Evolutionary conservation across 2,329 filamentous ascomycete genomes (phyloP).

Genomic region (Neofusicoccum laricinum): DNA sequence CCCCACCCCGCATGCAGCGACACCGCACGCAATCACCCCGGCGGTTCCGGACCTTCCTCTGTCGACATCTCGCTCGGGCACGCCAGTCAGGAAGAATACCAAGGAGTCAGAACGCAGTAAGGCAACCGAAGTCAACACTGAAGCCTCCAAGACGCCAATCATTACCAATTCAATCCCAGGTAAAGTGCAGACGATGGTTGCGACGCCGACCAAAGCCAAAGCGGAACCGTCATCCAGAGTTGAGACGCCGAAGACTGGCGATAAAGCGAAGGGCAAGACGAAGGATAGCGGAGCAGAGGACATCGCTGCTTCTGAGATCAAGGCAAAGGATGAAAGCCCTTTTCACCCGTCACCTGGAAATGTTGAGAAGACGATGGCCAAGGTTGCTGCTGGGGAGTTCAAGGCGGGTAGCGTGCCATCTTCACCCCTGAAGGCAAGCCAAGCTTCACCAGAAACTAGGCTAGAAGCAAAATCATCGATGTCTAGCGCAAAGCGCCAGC

Average conservation of each 20-base stretch:
- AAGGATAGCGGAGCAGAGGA: not conserved
- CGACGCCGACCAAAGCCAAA: not conserved
- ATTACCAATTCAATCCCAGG: constrained; percentile 13
- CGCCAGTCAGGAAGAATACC: constrained; percentile 5
- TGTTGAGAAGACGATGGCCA: not conserved
- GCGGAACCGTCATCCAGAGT: not conserved
- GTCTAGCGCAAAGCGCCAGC: constrained; percentile 13
- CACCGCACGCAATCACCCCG: constrained; percentile 2
- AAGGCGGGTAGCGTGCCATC: not conserved
- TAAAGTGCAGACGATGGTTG: constrained; percentile 3
- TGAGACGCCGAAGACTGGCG: not conserved
- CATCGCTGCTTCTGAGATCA: not conserved
- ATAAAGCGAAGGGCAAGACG: not conserved
- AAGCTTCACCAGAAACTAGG: not conserved
- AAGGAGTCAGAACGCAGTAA: constrained; percentile 16
- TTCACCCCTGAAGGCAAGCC: not conserved
- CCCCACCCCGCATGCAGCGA: constrained; percentile 2
- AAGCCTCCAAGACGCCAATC: constrained; percentile 14
- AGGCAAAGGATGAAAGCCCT: not conserved
- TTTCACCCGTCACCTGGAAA: not conserved
- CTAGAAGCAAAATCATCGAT: not conserved
- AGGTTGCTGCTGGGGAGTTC: not conserved
- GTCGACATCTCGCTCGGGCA: constrained; percentile 10
- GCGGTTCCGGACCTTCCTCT: constrained; percentile 13
- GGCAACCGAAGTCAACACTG: constrained; percentile 14